Percentiles rank a stretch among this genome's conserved stretches.
Conservation (phyloP, 208 protist species). For the Trypanosoma avium region DNA sequence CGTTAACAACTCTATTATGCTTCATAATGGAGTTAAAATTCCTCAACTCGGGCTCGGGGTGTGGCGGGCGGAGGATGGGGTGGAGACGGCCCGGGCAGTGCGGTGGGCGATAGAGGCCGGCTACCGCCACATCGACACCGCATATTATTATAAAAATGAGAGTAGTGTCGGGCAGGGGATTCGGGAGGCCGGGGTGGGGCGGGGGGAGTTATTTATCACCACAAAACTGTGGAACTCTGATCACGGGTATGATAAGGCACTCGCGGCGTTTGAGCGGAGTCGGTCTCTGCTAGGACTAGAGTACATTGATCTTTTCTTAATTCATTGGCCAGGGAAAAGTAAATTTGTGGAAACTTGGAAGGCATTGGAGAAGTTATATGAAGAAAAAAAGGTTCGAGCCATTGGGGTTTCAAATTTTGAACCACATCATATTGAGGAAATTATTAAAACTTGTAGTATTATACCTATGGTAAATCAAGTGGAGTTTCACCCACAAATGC, state of each 20-base stretch:
- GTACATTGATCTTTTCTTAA: conserved; percentile 96
- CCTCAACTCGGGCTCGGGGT: conserved; percentile 84
- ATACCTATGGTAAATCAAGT: conserved; percentile 90
- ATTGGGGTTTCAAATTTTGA: conserved; percentile 94
- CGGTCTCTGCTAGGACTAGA: conserved; percentile 79
- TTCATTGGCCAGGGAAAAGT: conserved; percentile 93
- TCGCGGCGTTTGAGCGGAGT: conserved; percentile 74
- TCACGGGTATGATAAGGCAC: conserved; percentile 58
- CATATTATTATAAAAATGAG: conserved; percentile 86
- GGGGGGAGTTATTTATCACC: conserved; percentile 89
- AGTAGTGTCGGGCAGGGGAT: conserved; percentile 50
- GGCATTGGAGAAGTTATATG: conserved; percentile 65
- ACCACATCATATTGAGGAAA: conserved; percentile 41
- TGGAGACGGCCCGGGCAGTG: conserved; percentile 46
- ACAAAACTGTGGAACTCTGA: conserved; percentile 87
- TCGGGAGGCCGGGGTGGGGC: conserved; percentile 54
- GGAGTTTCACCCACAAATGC: conserved; percentile 86
- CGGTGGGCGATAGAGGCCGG: conserved; percentile 60
- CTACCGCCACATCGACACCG: conserved; percentile 90
- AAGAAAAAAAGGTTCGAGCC: conserved; percentile 67
- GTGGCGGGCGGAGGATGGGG: conserved; percentile 49
- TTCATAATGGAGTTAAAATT: conserved; percentile 69
- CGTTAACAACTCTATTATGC: conserved; percentile 29
- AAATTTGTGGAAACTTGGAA: conserved; percentile 62
- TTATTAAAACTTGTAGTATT: conserved; percentile 69